Evolutionary conservation across 208 protist genomes (phyloP), one percentile per base, ranked within the genome.

Genomic region (Novymonas esmeraldas): DNA sequence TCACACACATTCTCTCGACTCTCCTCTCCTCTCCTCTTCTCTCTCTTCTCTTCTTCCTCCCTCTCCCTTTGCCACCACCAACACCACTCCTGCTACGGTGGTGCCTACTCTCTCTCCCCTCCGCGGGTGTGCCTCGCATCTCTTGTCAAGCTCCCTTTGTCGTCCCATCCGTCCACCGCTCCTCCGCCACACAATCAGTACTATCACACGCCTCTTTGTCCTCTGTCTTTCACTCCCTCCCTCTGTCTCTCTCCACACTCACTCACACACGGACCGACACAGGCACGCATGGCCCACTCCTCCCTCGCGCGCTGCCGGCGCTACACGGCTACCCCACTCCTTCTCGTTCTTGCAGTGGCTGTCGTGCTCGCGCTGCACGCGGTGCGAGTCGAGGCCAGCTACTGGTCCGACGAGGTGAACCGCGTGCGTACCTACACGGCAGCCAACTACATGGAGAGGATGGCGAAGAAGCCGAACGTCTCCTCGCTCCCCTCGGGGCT

Each of bases 401-500:
- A 77, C 73, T 79, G 63, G 69, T 72, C 63, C 9, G 64, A 77
- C 22, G 70, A 87, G 60, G 79, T 89, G 36, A 70, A 79, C 14
- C 81, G 78, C 24, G 80, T 87, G 50, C 78, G 74, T 45, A 70
- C 78, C 31, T 64, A 79, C 50, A 66, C 77, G 13, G 70, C 76
- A 28, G 50, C 66, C n/a, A 41, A 70, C 33, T 93, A 87, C 63
- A 76, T 93, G 42, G 45, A 67, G 18, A 63, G 73, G 54, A 84
- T 80, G 66, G 39, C 61, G 4, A 42, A 55, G 28, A 46, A 68
- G 45, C 55, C 65, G 29, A 82, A 83, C 60, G 81, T 86, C 34
- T 79, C 82, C n/a, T 76, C 49, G 42, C 80, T 95, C 31, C 88
- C 87, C 1, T 94, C 87, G 5, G 90, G 90, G 4, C 59, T 95